phyloP scores from a whole-genome alignment of 2,329 filamentous ascomycete genomes.

The Periconia digitata region DNA sequence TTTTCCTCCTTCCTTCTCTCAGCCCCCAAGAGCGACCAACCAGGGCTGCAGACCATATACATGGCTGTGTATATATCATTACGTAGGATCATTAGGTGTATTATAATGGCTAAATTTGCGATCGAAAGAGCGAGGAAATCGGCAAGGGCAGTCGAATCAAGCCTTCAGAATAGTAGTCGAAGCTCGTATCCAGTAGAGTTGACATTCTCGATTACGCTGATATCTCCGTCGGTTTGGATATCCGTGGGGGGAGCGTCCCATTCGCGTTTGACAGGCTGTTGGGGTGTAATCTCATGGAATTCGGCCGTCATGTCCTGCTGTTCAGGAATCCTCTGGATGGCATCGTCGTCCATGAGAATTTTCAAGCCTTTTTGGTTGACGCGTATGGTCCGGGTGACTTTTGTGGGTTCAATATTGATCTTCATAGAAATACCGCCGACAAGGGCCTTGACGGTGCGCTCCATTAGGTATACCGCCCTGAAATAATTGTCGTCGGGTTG shows the following conservation, averaged over 20 bases:
- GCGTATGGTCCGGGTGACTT: conserved; percentile 71
- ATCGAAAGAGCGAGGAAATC: conserved; percentile 9
- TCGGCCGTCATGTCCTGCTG: conserved; percentile 84
- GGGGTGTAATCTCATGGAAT: conserved; percentile 63
- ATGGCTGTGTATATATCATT: conserved; percentile 36
- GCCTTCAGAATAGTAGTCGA: conserved; percentile 48
- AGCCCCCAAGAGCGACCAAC: conserved; percentile 10
- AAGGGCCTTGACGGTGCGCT: conserved; percentile 75
- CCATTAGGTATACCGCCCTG: conserved; percentile 80
- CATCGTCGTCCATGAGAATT: conserved; percentile 87
- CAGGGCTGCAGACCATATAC: conserved; percentile 25
- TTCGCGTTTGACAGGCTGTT: conserved; percentile 53
- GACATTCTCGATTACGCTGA: conserved; percentile 46
- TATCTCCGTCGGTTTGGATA: conserved; percentile 52
- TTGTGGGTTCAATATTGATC: conserved; percentile 74
- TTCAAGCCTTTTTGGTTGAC: conserved; percentile 74
- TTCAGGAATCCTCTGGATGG: conserved; percentile 79
- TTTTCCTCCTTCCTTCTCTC: not conserved
- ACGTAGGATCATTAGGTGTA: conserved; percentile 21
- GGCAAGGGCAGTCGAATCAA: conserved; percentile 2
- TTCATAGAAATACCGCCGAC: conserved; percentile 73
- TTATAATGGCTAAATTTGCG: not conserved
- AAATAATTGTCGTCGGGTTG: conserved; percentile 66
- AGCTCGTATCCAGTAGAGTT: conserved; percentile 52
- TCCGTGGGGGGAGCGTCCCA: conserved; percentile 54